phyloP scores from a whole-genome alignment of 106 monocot species.

The Phalaenopsis aphrodite region DNA sequence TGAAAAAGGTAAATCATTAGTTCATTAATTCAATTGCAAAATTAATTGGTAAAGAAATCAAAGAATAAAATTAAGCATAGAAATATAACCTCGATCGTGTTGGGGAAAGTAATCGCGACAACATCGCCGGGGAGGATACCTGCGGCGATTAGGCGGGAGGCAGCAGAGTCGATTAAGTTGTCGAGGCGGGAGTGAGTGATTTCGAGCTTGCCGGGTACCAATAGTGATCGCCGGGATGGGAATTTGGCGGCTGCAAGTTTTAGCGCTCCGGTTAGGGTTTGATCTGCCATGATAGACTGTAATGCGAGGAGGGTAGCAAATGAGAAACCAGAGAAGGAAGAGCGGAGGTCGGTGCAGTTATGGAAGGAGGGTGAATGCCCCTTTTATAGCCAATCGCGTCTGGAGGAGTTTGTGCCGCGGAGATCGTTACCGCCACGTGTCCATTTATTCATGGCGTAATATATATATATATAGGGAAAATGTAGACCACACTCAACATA shows the following conservation, averaged over 20 bases:
- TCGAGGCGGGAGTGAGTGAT: slow-evolving; percentile 56
- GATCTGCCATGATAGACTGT: slow-evolving; percentile 14
- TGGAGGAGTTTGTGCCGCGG: no score
- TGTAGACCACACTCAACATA: no score
- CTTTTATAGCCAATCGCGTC: neutral
- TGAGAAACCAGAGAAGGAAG: no score
- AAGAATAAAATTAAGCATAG: neutral
- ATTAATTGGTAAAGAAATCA: neutral
- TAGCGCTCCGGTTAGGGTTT: slow-evolving; percentile 66
- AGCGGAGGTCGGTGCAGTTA: no score
- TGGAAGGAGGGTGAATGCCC: no score
- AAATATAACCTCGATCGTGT: slow-evolving; percentile 65
- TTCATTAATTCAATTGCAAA: neutral
- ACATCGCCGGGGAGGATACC: slow-evolving; percentile 60
- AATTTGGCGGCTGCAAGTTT: slow-evolving; percentile 34
- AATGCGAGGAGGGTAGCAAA: no score
- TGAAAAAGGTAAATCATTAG: neutral
- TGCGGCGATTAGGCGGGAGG: slow-evolving; percentile 34
- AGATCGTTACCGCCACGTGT: no score
- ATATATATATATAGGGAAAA: no score
- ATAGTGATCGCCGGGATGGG: slow-evolving; percentile 41
- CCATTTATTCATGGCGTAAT: no score
- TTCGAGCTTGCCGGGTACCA: slow-evolving; percentile 40
- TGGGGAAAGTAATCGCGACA: slow-evolving; percentile 87
- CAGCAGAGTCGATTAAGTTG: slow-evolving; percentile 48